Evolutionary conservation across 331 rosid species (phyloP).

Genomic region (Arachis monticola): DNA sequence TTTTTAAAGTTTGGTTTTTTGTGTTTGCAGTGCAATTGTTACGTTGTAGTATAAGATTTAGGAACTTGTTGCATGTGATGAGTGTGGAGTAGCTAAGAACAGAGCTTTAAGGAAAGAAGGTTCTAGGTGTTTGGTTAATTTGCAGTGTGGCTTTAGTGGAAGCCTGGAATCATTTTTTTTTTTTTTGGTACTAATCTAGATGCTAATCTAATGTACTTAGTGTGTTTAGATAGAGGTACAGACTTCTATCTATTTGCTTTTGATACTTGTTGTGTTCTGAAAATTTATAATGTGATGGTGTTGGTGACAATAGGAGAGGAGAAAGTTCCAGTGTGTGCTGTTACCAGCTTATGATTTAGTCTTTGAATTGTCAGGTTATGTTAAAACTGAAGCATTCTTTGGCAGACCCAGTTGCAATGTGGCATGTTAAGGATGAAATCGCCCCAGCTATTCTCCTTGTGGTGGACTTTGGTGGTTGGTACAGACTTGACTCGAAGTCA

Average conservation of each 20-base stretch:
- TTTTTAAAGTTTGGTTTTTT: not conserved
- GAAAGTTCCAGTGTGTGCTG: slow-evolving; percentile 34
- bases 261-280: not conserved
- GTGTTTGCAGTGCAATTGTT: not conserved
- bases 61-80: not conserved
- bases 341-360: slow-evolving; percentile 69
- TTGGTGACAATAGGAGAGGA: slow-evolving; percentile 11
- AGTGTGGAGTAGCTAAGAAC: not conserved
- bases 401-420: slow-evolving; percentile 99
- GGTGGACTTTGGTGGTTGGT: slow-evolving; percentile 99
- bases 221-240: not conserved
- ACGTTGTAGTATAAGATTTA: not conserved
- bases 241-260: slow-evolving; percentile 1
- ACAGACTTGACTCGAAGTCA: slow-evolving; percentile 69
- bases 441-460: slow-evolving; percentile 82
- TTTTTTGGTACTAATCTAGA: not conserved
- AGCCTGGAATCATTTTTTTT: slow-evolving; percentile 10
- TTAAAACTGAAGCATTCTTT: slow-evolving; percentile 98
- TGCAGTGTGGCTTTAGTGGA: not conserved
- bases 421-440: slow-evolving; percentile 91
- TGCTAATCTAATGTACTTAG: not conserved
- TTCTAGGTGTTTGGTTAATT: slow-evolving; percentile 7
- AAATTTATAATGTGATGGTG: not conserved
- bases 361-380: slow-evolving; percentile 88
- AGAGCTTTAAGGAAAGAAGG: not conserved